phyloP scores from a whole-genome alignment of 208 protist species.

The Crithidia expoeki region DNA sequence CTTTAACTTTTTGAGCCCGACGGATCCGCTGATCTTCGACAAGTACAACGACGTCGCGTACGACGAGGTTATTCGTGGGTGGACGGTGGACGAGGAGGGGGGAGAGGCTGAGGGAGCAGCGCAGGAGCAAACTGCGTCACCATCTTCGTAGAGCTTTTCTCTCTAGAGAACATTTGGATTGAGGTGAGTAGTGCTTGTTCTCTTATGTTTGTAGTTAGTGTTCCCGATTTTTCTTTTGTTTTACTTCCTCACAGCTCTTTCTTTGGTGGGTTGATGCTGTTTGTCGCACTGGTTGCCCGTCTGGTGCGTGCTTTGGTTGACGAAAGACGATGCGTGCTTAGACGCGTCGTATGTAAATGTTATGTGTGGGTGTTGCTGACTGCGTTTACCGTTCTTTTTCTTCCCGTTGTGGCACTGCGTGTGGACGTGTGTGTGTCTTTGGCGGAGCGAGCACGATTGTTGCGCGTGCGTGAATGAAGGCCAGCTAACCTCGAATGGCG shows the following conservation, averaged over 20 bases:
- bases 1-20: slow-evolving; percentile 88
- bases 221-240: not conserved
- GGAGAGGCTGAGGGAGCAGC: slow-evolving; percentile 7
- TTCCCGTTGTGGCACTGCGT: not conserved
- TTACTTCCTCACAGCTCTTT: not conserved
- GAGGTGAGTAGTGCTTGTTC: not conserved
- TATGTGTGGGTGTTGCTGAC: not conserved
- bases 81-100: slow-evolving; percentile 47
- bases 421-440: not conserved
- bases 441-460: not conserved
- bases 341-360: not conserved
- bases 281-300: no score
- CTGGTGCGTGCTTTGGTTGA: no score
- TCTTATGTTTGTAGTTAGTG: not conserved
- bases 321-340: no score
- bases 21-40: slow-evolving; percentile 81
- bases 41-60: slow-evolving; percentile 73
- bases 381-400: not conserved
- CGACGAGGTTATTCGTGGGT: slow-evolving; percentile 70
- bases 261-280: not conserved
- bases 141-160: not conserved
- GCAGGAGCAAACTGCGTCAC: not conserved
- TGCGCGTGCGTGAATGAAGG: no score
- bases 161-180: no score
- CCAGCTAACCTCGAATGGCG: no score